Evolutionary conservation across 495 filamentous ascomycete species (phyloP).

Genomic region (Penicillium longicatenatum): DNA sequence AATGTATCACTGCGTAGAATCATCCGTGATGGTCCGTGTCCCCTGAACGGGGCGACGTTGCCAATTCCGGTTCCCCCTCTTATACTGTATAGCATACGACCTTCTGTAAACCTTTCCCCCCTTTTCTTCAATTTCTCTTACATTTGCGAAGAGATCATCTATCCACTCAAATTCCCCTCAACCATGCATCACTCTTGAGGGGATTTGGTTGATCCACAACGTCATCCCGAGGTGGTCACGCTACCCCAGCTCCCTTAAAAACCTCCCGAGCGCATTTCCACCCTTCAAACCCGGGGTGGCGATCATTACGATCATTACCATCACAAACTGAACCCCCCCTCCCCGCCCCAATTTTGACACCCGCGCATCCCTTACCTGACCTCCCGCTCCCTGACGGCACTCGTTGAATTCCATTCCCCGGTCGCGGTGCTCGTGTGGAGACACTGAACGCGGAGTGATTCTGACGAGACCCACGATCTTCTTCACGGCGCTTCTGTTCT

Average conservation of each 20-base stretch:
- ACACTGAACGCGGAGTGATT: conserved; percentile 14
- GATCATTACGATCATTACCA: conserved; percentile 8
- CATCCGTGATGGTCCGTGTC: conserved; percentile 29
- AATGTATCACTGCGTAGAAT: conserved; percentile 10
- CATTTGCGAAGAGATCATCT: neutral
- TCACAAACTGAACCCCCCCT: neutral
- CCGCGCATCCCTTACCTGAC: conserved; percentile 1
- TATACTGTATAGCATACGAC: neutral
- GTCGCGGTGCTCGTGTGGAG: conserved; percentile 34
- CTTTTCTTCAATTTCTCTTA: conserved; percentile 3
- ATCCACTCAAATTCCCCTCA: conserved; percentile 12
- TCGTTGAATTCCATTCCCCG: conserved; percentile 11
- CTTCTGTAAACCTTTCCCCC: conserved; percentile 14
- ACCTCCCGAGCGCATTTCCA: conserved; percentile 25
- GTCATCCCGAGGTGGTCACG: conserved; percentile 39
- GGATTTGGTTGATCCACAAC: conserved; percentile 37
- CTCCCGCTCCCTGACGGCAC: neutral
- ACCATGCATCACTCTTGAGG: conserved; percentile 44
- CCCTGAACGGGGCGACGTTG: conserved; percentile 32
- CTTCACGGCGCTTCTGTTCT: conserved; percentile 21
- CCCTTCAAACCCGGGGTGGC: conserved; percentile 9
- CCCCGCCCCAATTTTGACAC: neutral
- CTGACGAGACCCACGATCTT: conserved; percentile 32
- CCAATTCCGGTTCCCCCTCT: conserved; percentile 23
- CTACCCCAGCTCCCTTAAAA: conserved; percentile 29